Base-by-base conservation (phyloP, 139 green algal species). In the Chlorella sp. region DNA sequence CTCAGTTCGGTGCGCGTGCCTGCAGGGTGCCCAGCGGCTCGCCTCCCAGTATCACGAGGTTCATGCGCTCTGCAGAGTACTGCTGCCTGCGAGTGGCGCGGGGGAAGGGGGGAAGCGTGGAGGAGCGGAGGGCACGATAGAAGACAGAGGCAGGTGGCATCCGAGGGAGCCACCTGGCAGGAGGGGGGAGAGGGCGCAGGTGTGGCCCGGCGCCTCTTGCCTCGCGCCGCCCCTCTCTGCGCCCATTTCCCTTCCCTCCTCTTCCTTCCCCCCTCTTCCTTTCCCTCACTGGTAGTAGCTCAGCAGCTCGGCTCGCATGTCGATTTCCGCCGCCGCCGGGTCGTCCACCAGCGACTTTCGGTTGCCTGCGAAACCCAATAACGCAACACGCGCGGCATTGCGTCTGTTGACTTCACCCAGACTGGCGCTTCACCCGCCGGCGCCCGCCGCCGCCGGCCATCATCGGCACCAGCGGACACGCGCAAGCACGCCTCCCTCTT, bases 61-160 rank as follows among this genome's bases (percentile, higher is more conserved):
- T 81, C 94, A 97, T 98, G 62, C 92, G 86, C 69, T 95, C 93
- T 27, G 95, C 93, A 50, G 81, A 87, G 87, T 99, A 99, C 45
- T 96, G 77, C 58, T 77, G 27, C 68, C 87, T 92, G 87, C 33
- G 50, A 0, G 67, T 0, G 33, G 9, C 4, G 21, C 23, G 23
- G 2, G 14, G 45, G 53, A 1, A 42, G 33, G 31, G 5, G 1
- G 59, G n/a, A 12, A 43, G 59, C 12, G 23, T 29, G 12, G 2
- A 8, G 59, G 23, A 14, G 43, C 1, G 33, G n/a, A 11, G 40
- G 56, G 29, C 8, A 9, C 21, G n/a, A 2, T 8, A 40, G n/a
- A 29, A 63, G 3, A 14, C 56, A 41, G 56, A 8, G n/a, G 15
- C 25, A 5, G 2, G 21, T 62, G 55, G 21, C 21, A n/a, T n/a